Base-by-base conservation (phyloP, 148 eudicot genomes). In the Vaccinium corymbosum region DNA sequence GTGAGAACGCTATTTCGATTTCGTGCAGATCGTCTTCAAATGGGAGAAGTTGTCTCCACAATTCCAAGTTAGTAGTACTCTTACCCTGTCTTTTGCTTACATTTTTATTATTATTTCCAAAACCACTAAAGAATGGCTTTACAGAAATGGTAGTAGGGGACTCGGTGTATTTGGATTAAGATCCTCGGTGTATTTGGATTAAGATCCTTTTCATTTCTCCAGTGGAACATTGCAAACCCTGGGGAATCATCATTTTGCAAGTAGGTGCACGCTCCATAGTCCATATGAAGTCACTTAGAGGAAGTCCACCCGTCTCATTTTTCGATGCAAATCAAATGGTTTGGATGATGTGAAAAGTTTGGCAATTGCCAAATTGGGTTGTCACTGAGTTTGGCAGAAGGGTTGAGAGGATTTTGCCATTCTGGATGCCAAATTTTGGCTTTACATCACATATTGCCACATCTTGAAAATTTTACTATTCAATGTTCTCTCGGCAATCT, bases 1-100 rank as follows among this genome's bases (percentile, higher is more conserved):
- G 80, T 55, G 15, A 29, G 48, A 72, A 42, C 61, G 74, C 76
- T 19, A 53, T 52, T 85, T 85, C 74, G 85, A 84, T 53, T 89
- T 68, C 53, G 57, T 81, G 75, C 93, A 97, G 99, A 97, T 95
- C 96, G 98, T 88, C 95, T 97, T 82, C 99, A 97, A 93, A 95
- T 97, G 99, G 99, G 99, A 80, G 99, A 97, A 93, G 98, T 97
- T 57, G 98, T 97, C 52, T 95, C 98, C 84, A 97, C 99, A 51
- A 97, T 97, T 79, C 99, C 99, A 87, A 97, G 99, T 97, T 80
- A 83, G 98, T 92, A 81, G 95, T 90, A 83, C 59, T 88, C 88
- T 76, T 35, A 76, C 68, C 83, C 20, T 6, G 50, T 62, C n/a
- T 25, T 79, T 76, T 52, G 16, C 74, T 29, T 61, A 79, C 75